Percentiles rank a stretch among this genome's conserved stretches.
Evolutionary conservation across 345 rosid species (phyloP).

Genomic region (Lepidium aucheri): DNA sequence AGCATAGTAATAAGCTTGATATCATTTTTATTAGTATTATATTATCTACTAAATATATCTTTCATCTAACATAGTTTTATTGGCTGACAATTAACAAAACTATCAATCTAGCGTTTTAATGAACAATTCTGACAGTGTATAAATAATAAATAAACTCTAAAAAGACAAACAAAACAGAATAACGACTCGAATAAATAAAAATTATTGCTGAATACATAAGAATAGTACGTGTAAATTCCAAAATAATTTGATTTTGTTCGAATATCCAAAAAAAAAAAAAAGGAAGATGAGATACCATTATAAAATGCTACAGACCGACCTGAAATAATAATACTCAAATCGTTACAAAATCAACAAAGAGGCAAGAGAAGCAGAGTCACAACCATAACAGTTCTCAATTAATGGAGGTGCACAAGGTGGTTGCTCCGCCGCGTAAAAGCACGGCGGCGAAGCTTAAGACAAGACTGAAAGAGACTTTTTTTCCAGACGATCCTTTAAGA

Average conservation of each 20-base stretch:
- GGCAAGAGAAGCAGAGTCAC: background rate
- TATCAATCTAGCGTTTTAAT: background rate
- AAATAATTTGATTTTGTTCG: background rate
- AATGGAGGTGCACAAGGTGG: slow-evolving; percentile 70
- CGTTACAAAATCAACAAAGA: slow-evolving; percentile 16
- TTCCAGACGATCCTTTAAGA: slow-evolving; percentile 94
- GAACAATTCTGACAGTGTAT: background rate
- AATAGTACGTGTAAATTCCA: slow-evolving; percentile 17
- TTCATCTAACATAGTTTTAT: background rate
- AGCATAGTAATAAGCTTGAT: background rate
- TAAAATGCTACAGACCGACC: slow-evolving; percentile 23
- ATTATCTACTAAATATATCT: too few relatives aligned
- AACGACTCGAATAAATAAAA: background rate
- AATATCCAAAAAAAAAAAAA: background rate
- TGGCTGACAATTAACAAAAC: background rate
- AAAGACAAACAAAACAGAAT: slow-evolving; percentile 10
- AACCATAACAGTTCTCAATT: background rate
- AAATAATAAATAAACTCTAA: background rate
- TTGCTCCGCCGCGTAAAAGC: slow-evolving; percentile 61
- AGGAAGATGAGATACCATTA: slow-evolving; percentile 10
- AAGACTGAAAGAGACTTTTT: slow-evolving; percentile 77
- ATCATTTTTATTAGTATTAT: too few relatives aligned
- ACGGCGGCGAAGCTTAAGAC: slow-evolving; percentile 44
- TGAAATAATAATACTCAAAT: background rate
- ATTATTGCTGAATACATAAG: background rate